Conservation (phyloP, 1,284 basidiomycete species). For the Ustilago tritici region DNA sequence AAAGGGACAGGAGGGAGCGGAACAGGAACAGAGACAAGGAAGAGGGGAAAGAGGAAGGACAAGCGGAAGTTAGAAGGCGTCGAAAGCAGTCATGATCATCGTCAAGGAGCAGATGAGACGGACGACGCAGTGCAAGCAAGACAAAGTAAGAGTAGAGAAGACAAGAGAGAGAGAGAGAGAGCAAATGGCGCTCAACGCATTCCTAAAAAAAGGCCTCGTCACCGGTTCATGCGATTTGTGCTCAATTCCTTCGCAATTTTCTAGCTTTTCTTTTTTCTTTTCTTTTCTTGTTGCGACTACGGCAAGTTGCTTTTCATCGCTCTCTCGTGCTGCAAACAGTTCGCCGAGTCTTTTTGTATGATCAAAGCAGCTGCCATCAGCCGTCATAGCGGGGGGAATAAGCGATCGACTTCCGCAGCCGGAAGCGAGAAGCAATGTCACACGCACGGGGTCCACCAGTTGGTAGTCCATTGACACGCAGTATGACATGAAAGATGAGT, state of each 20-base stretch:
- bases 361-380: constrained; percentile 1
- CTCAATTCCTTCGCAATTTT: constrained; percentile 3
- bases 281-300: constrained; percentile 5
- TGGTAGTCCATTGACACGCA: too few relatives aligned
- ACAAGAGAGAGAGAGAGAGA: background rate
- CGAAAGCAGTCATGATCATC: background rate
- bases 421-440: background rate
- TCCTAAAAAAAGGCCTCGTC: background rate
- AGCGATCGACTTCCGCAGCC: background rate
- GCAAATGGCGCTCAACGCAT: background rate
- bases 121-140: background rate
- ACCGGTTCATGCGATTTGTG: background rate
- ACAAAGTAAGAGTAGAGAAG: background rate
- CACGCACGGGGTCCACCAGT: background rate
- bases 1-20: background rate
- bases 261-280: background rate
- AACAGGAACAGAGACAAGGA: background rate
- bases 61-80: background rate
- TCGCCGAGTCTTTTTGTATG: background rate
- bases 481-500: background rate
- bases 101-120: background rate
- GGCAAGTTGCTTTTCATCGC: background rate
- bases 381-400: background rate
- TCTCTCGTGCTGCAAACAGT: too few relatives aligned
- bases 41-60: background rate